Evolutionary conservation across 176 grass and related monocot species (phyloP).

Genomic region (Saccharum spontaneum): DNA sequence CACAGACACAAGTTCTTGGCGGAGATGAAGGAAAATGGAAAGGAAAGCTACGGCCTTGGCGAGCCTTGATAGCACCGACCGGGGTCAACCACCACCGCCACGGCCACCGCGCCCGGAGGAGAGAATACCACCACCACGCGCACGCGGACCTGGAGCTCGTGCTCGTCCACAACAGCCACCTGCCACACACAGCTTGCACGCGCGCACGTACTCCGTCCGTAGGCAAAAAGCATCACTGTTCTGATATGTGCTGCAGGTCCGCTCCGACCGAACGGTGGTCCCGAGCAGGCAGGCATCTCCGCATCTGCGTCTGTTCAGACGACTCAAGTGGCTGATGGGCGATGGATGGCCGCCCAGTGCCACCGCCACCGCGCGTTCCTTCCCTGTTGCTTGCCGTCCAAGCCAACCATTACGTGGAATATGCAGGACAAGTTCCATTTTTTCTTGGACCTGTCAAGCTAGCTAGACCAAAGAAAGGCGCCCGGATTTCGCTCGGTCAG

Average conservation of each 20-base stretch:
- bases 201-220: neutral
- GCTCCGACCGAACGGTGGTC: conserved; percentile 21
- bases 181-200: neutral
- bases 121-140: neutral
- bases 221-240: neutral
- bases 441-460: neutral
- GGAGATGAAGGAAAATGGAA: neutral
- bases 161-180: neutral
- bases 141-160: neutral
- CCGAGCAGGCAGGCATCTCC: neutral
- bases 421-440: neutral
- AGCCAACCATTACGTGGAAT: conserved; percentile 19
- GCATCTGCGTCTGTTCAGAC: neutral
- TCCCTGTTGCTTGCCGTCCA: conserved; percentile 36
- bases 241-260: neutral
- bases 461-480: neutral
- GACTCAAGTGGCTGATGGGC: conserved; percentile 12
- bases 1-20: too few relatives aligned
- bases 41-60: neutral
- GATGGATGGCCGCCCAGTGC: neutral
- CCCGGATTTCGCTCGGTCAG: neutral
- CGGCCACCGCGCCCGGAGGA: neutral
- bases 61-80: neutral
- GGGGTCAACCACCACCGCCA: neutral
- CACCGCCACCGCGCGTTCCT: neutral